Conservation (phyloP, 768 basidiomycete genomes). For the Antrodiella citrinella region DNA sequence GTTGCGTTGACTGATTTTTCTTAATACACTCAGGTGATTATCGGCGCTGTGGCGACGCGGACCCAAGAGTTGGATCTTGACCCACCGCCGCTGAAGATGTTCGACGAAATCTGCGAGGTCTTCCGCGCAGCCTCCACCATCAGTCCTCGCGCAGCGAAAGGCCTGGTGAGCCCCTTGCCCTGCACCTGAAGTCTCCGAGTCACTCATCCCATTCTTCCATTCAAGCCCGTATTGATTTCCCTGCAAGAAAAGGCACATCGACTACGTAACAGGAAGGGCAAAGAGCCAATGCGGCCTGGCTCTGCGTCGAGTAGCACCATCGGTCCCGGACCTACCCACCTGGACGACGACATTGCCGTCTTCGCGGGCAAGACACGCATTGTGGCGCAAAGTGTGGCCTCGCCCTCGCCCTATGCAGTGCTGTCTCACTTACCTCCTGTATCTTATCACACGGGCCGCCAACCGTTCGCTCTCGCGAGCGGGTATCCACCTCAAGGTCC, state of each 20-base stretch:
- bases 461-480: background rate
- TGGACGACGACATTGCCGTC: conserved; percentile 27
- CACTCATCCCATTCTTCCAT: background rate
- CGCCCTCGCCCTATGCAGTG: background rate
- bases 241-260: conserved; percentile 35
- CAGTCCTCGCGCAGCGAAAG: conserved; percentile 41
- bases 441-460: background rate
- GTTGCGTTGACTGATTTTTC: background rate
- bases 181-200: background rate
- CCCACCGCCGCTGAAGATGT: conserved; percentile 37
- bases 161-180: conserved; percentile 30
- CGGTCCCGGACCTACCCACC: background rate
- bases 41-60: conserved; percentile 47
- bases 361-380: conserved; percentile 28
- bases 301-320: background rate
- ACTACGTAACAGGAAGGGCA: conserved; percentile 19
- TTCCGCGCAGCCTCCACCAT: conserved; percentile 37
- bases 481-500: background rate
- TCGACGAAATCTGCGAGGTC: conserved; percentile 38
- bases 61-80: conserved; percentile 34
- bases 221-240: conserved; percentile 36
- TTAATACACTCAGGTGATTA: conserved; percentile 31
- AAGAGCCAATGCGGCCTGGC: conserved; percentile 5
- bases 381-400: conserved; percentile 15
- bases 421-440: background rate